These are phyloP conservation scores for Phanerodontia chrysosporium DNA, from an alignment of 768 basidiomycete species.

Conservation along the genomic window DNA sequence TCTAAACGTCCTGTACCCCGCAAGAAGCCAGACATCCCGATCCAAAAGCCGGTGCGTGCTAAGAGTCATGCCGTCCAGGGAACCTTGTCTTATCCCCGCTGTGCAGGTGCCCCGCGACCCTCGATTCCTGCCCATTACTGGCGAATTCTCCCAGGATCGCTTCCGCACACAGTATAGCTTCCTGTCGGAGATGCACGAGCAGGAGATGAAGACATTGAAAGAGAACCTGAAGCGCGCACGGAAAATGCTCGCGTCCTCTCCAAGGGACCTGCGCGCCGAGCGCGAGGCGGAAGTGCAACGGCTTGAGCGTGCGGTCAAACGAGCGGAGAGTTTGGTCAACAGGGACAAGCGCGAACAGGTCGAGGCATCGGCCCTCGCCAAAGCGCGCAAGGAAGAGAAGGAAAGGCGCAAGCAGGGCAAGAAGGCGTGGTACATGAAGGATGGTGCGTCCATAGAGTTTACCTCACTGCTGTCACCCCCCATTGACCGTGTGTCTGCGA, in stretches of 20 bases:
- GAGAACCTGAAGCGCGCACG: constrained; percentile 65
- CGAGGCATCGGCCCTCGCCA: constrained; percentile 62
- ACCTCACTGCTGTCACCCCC: not conserved
- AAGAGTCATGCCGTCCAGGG: not conserved
- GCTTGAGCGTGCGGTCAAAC: constrained; percentile 71
- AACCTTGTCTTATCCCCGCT: not conserved
- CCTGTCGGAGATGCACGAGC: constrained; percentile 56
- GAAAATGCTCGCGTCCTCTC: constrained; percentile 58
- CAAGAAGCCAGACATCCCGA: constrained; percentile 63
- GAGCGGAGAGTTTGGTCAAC: constrained; percentile 74
- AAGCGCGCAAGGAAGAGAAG: constrained; percentile 46
- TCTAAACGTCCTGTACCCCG: constrained; percentile 84
- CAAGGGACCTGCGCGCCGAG: constrained; percentile 53
- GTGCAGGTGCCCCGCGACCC: constrained; percentile 81
- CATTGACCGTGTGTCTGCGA: not conserved
- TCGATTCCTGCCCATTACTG: constrained; percentile 72
- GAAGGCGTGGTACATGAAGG: constrained; percentile 81
- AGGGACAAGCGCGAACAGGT: constrained; percentile 62
- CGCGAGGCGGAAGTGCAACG: constrained; percentile 64
- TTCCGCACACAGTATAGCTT: constrained; percentile 76
- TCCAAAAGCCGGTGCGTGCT: constrained; percentile 55
- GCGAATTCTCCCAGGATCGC: constrained; percentile 57
- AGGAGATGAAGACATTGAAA: constrained; percentile 62
- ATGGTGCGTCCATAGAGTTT: constrained; percentile 39
- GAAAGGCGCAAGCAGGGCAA: constrained; percentile 75